Percentiles rank a stretch among this genome's conserved stretches.
Conservation (phyloP, 176 grass and related monocot genomes). For the Elaeis guineensis region DNA sequence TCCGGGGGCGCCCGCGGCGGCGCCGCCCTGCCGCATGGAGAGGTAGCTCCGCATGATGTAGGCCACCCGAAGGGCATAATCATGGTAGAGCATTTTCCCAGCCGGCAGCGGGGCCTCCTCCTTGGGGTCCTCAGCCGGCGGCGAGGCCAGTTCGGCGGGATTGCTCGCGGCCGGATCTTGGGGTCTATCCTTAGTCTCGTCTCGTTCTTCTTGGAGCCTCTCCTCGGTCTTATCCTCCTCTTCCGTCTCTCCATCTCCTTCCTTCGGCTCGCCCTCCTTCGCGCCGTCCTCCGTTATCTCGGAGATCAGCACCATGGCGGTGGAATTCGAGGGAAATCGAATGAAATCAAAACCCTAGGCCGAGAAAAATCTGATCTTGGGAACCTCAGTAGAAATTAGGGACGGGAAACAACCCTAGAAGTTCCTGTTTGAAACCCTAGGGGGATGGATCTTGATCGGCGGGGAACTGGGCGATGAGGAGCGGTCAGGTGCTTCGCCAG, state of each 20-base stretch:
- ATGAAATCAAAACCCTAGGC: background rate
- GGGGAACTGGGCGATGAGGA: background rate
- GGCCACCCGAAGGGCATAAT: constrained; percentile 17
- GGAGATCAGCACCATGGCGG: constrained; percentile 22
- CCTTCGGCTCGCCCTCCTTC: too few relatives aligned
- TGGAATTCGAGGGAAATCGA: background rate
- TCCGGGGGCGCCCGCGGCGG: background rate
- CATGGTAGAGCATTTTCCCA: constrained; percentile 8
- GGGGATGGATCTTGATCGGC: background rate
- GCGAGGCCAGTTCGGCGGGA: background rate
- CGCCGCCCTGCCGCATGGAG: constrained; percentile 15
- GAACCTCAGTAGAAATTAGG: background rate
- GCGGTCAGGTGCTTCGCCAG: background rate
- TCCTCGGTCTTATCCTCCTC: too few relatives aligned
- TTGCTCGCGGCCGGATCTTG: too few relatives aligned
- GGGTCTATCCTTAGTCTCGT: too few relatives aligned
- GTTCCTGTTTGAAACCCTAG: background rate
- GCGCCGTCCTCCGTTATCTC: constrained; percentile 4
- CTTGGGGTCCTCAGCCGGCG: background rate
- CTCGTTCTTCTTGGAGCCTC: too few relatives aligned
- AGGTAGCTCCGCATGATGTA: constrained; percentile 32
- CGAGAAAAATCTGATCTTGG: background rate
- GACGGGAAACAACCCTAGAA: background rate
- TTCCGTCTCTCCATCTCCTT: too few relatives aligned
- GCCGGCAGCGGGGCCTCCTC: background rate